These are phyloP conservation scores for Arabis alpina DNA, from an alignment of 345 rosid species.

Conservation along the genomic window DNA sequence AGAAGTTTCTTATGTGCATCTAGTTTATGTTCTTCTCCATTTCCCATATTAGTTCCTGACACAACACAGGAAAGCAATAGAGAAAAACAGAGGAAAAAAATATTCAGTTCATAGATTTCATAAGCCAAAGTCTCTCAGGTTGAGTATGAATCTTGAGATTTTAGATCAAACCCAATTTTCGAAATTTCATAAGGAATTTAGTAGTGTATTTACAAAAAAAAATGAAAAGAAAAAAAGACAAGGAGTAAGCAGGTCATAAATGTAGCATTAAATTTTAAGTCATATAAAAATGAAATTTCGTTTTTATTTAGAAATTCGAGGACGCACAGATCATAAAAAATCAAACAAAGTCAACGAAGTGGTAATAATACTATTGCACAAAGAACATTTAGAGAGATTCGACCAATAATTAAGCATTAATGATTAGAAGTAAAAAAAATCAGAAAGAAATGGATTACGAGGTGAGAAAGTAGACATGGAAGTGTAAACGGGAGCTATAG, in stretches of 20 bases:
- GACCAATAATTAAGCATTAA: background rate
- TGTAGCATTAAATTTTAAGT: slow-evolving; percentile 23
- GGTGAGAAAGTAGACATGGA: slow-evolving; percentile 65
- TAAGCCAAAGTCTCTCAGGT: background rate
- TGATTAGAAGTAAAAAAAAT: background rate
- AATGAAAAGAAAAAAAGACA: background rate
- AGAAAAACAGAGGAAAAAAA: background rate
- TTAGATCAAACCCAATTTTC: slow-evolving; percentile 4
- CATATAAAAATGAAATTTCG: background rate
- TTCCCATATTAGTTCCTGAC: slow-evolving; percentile 55
- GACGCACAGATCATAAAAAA: background rate
- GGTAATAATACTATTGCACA: background rate
- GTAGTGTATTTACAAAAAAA: background rate
- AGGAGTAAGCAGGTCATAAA: slow-evolving; percentile 31
- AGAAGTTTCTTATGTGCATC: slow-evolving; percentile 52
- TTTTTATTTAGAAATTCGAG: slow-evolving; percentile 30
- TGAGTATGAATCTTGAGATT: slow-evolving; percentile 18
- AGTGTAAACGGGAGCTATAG: slow-evolving; percentile 49
- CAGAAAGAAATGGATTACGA: slow-evolving; percentile 42
- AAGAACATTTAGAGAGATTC: background rate
- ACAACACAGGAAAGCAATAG: slow-evolving; percentile 8
- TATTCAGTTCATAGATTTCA: background rate
- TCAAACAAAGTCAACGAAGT: slow-evolving; percentile 27
- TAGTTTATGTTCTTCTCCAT: slow-evolving; percentile 48
- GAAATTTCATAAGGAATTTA: background rate